Base-by-base conservation (phyloP, 1,284 basidiomycete genomes). In the Hypsizygus ulmarius region DNA sequence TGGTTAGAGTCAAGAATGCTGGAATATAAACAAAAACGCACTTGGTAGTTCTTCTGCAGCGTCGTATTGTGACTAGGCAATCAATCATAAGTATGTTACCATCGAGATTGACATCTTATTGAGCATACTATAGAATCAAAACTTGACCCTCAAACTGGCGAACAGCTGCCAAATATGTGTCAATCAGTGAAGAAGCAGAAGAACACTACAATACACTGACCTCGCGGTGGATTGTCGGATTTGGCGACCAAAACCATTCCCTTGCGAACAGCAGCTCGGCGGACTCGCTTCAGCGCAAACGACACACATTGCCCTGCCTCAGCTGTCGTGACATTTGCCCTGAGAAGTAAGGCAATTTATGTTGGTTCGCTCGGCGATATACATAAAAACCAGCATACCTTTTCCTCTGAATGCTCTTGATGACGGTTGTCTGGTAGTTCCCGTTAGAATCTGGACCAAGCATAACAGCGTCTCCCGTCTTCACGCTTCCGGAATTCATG, bases 301-400 rank as follows among this genome's bases (percentile, higher is more conserved):
- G 92, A 92, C 7, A 98, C 94, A 48, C 90, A 93, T 69, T 99
- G 96, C 1, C 96, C 96, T 0, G 96, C 97, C 57, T 94, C 92
- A 0, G 92, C 96, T 8, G 78, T 78, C 19, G 78, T 78, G 6
- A 99, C 93, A 43, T 86, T 78, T 21, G 91, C 93, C 33, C 92
- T 88, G 47, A 36, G 38, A 37, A 39, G 15, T 40, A 28, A 39
- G 2, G 28, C 34, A 39, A 35, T 33, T 19, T 16, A 28, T 25
- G 8, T 5, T 18, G 6, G 8, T 5, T 32, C 12, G 18, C 11
- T 14, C 2, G 5, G 18, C n/a, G 32, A 37, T 12, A 43, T 19
- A 30, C 6, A 8, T 16, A 16, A 35, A 9, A 19, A 29, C 43
- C 5, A 15, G 57, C 72, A 18, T 45, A 86, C 86, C 91, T 75